Evolutionary conservation across 2,329 filamentous ascomycete species (phyloP), one percentile per base, ranked within the genome.

Genomic region (Alternaria dauci): DNA sequence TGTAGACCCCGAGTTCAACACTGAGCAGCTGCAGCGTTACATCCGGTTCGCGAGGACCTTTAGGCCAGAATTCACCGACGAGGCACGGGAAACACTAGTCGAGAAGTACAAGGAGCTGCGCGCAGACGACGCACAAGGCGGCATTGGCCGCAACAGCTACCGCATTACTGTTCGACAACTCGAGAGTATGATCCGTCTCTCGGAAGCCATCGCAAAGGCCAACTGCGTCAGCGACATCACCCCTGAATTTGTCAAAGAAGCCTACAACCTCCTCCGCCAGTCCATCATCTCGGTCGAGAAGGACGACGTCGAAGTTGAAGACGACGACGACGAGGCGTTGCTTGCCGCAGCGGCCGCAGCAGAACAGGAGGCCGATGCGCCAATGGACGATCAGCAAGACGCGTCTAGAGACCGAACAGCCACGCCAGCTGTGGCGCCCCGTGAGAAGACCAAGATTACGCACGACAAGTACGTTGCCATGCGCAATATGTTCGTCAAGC

Each of bases 281-380:
- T 95, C 91, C 78, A 99, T 99, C 77, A 97, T 99, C 72, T 95
- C 91, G 2, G 95, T 99, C 26, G 95, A 99, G 80, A 95, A 98
- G 74, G 95, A 99, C 71, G 95, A 99, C 71, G 89, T 99, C 16
- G 94, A 98, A 74, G 90, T 99, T 62, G 93, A 97, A 54, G 93
- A 94, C 6, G 87, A 89, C 6, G 90, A 92, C 3, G 90, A 91
- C 20, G 87, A 88, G 20, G 83, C 81, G 63, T 83, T 84, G 62
- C 77, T 81, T 58, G 84, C 80, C 14, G 84, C 85, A 2, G 85
- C 85, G 2, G 83, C 84, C 41, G 83, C 78, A 0, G 80, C 79
- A 36, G 75, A 72, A 28, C 82, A 71, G 38, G 81, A 82, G 81
- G 85, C 64, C 7, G 75, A 77, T 38, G 73, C 70, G 3, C 58